Conservation (phyloP, 169 alveolate species). For the Plasmodium gonderi region DNA sequence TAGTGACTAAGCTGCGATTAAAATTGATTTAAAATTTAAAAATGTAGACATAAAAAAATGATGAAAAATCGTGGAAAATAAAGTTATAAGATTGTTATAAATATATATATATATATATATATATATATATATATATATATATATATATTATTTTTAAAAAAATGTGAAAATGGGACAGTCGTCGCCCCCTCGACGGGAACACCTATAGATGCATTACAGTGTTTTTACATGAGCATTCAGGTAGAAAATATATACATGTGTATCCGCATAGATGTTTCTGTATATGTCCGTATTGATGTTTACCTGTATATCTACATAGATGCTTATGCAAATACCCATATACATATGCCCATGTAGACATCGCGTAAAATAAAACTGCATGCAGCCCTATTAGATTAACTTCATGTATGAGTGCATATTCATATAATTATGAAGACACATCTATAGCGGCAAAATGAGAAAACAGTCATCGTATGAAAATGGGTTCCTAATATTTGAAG, state of each 20-base stretch:
- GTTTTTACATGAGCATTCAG: not conserved
- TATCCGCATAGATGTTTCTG: too few relatives aligned
- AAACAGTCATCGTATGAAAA: slow-evolving; percentile 14
- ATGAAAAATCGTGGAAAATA: not conserved
- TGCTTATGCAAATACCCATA: too few relatives aligned
- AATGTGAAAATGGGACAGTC: not conserved
- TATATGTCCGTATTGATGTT: too few relatives aligned
- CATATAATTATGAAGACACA: not conserved
- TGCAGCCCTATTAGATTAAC: not conserved
- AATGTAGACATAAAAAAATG: not conserved
- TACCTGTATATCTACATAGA: too few relatives aligned
- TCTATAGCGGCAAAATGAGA: slow-evolving; percentile 13
- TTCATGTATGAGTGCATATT: not conserved
- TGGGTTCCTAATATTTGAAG: slow-evolving; percentile 53
- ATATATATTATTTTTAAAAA: too few relatives aligned
- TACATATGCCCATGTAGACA: too few relatives aligned
- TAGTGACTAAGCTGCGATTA: not conserved
- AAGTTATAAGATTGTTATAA: not conserved
- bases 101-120: too few relatives aligned
- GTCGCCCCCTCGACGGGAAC: not conserved
- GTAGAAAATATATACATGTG: not conserved
- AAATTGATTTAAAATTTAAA: not conserved
- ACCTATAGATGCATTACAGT: not conserved
- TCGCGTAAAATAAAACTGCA: not conserved
- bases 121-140: too few relatives aligned